These are phyloP conservation scores for Sugiyamaella lignohabitans DNA, from an alignment of 805 yeast genomes.

Conservation along the genomic window DNA sequence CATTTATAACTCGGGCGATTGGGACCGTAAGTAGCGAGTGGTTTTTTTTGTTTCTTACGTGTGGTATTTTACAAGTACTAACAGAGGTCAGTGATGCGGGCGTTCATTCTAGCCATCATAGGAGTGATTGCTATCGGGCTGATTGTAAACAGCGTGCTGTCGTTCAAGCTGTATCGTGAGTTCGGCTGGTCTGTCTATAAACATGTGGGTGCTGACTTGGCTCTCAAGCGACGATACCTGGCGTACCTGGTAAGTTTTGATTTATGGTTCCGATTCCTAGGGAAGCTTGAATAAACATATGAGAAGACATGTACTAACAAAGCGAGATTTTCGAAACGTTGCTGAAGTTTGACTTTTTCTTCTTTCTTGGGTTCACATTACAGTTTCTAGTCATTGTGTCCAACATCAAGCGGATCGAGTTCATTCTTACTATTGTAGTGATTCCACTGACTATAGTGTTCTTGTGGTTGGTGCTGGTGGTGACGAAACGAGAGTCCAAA, in stretches of 20 bases:
- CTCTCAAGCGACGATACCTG: slow-evolving; percentile 34
- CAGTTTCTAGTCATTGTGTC: slow-evolving; percentile 45
- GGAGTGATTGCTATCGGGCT: slow-evolving; percentile 36
- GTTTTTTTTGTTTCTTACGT: not conserved
- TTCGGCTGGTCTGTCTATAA: slow-evolving; percentile 45
- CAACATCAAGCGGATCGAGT: slow-evolving; percentile 36
- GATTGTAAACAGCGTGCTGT: slow-evolving; percentile 29
- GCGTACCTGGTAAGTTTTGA: slow-evolving; percentile 21
- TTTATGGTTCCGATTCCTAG: too few relatives aligned
- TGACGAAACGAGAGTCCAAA: slow-evolving; percentile 34
- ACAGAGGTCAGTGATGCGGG: slow-evolving; percentile 25
- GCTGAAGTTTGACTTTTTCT: slow-evolving; percentile 40
- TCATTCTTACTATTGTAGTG: slow-evolving; percentile 41
- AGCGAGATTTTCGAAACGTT: slow-evolving; percentile 37
- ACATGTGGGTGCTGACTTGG: slow-evolving; percentile 43
- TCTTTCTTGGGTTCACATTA: slow-evolving; percentile 45
- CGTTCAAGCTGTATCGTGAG: slow-evolving; percentile 34
- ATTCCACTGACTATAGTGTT: slow-evolving; percentile 40
- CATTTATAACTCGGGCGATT: slow-evolving; percentile 12
- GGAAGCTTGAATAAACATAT: too few relatives aligned
- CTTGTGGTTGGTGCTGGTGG: slow-evolving; percentile 35
- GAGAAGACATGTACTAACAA: too few relatives aligned
- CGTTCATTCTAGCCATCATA: slow-evolving; percentile 40
- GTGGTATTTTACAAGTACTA: not conserved
- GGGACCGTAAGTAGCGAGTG: slow-evolving; percentile 8